Evolutionary conservation across 2,329 filamentous ascomycete species (phyloP), one percentile per base, ranked within the genome.

Genomic region (Aaosphaeria pasadenensis): DNA sequence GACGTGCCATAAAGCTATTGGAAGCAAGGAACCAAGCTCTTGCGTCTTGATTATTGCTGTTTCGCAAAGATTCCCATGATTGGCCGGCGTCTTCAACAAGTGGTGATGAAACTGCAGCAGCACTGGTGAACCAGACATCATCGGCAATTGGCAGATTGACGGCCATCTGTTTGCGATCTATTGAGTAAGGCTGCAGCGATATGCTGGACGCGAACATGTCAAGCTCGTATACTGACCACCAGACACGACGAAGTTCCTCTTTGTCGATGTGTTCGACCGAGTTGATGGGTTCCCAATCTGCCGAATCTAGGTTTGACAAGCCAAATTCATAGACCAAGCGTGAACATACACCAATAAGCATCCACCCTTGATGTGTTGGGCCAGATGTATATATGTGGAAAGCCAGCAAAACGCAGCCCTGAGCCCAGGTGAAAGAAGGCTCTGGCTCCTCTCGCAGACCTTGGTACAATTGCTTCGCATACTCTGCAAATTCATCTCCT

Each of bases 171-270:
- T 13, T 9, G 9, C 33, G 33, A 36, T 36, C 33, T 36, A 36
- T 13, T 4, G 33, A 9, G 13, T 11, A 36, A 36, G 33, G 33
- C 13, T 13, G 9, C 33, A 36, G 13, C 9, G 13, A 13, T 9
- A 36, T 36, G 33, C 9, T 36, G 13, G 33, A 36, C 24, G 9
- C 39, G 35, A 46, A 46, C 13, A 13, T 46, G 39, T 46, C 44
- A 11, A 46, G 38, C 35, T 46, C 38, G 28, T 30, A 46, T 7
- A 46, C 30, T 6, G 33, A 11, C 44, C 44, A 46, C 44, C 44
- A 46, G 4, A 39, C 44, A 9, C 44, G 29, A 7, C 44, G 44
- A 35, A 42, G 5, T 29, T 46, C 44, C 28, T 46, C 44, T 13
- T 33, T 42, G 30, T 46, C 38, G 5, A 35, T 45, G 17, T 24